A percentile compares a stretch with the other conserved stretches of the same genome.
Evolutionary conservation across 73 alveolate genomes (phyloP).

Genomic region (Durusdinium trenchii): DNA sequence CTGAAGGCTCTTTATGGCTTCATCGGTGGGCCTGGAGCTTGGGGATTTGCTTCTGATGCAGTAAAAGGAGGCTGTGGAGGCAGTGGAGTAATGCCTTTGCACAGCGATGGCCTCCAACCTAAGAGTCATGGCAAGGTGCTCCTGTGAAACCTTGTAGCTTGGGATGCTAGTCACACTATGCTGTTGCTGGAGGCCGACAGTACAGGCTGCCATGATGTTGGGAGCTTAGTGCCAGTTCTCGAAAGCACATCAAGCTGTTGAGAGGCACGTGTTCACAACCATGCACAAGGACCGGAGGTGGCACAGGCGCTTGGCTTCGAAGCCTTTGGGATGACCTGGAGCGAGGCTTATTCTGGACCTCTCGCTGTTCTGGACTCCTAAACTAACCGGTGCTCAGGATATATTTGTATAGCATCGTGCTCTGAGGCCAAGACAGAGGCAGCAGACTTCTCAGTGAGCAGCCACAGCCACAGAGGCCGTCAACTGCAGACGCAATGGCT

Average conservation of each 20-base stretch:
- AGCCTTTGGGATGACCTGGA: constrained; percentile 70
- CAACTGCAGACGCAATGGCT: neutral
- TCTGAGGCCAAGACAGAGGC: constrained; percentile 79
- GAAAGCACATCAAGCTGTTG: neutral
- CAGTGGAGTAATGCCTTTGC: neutral
- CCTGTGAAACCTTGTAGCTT: neutral
- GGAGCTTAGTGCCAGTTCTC: neutral
- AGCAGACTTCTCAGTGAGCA: constrained; percentile 88
- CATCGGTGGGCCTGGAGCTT: constrained; percentile 53
- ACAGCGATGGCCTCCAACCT: neutral
- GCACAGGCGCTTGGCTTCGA: constrained; percentile 87
- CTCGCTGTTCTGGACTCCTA: too few species aligned
- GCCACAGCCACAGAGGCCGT: constrained; percentile 81
- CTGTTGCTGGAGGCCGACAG: constrained; percentile 78
- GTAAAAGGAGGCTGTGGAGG: too few species aligned
- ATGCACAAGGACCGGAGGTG: constrained; percentile 63
- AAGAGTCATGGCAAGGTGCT: neutral
- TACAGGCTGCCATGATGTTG: constrained; percentile 82
- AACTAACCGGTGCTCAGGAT: too few species aligned
- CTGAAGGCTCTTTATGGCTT: constrained; percentile 75
- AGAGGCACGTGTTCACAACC: neutral
- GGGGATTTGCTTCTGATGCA: neutral
- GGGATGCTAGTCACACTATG: neutral
- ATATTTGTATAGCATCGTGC: neutral
- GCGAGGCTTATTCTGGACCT: neutral